Conservation (phyloP, 148 eudicot species). For the Simmondsia chinensis region DNA sequence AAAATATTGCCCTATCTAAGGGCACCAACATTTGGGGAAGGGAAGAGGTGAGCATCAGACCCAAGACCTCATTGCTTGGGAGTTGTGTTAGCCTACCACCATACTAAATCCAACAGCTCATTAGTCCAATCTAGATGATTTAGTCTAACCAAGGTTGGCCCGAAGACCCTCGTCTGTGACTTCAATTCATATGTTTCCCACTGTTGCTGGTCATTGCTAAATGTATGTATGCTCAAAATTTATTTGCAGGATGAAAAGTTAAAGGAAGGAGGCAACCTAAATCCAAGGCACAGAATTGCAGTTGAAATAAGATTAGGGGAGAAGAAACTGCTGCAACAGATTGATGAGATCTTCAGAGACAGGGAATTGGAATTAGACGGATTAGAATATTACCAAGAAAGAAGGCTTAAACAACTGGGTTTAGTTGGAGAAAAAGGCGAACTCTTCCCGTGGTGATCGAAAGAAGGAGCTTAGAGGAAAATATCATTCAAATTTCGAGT, state of each 20-base stretch:
- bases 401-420: conserved; percentile 88
- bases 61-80: too few species aligned
- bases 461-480: too few species aligned
- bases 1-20: too few species aligned
- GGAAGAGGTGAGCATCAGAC: too few species aligned
- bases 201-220: background rate
- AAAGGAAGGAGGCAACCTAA: conserved; percentile 38
- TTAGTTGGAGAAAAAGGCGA: conserved; percentile 90
- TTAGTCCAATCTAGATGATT: too few species aligned
- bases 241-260: conserved; percentile 70
- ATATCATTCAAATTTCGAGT: too few species aligned
- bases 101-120: too few species aligned
- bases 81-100: too few species aligned
- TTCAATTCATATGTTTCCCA: background rate
- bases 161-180: too few species aligned
- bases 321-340: conserved; percentile 78
- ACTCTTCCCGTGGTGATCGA: conserved; percentile 81
- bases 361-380: conserved; percentile 56
- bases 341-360: conserved; percentile 53
- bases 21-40: too few species aligned
- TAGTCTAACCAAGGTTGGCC: too few species aligned
- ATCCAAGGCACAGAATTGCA: conserved; percentile 46
- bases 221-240: background rate
- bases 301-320: conserved; percentile 69
- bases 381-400: conserved; percentile 86